A percentile compares a stretch with the other conserved stretches of the same genome.
Evolutionary conservation across 768 basidiomycete species (phyloP).

Genomic region (Lactarius trivialis): DNA sequence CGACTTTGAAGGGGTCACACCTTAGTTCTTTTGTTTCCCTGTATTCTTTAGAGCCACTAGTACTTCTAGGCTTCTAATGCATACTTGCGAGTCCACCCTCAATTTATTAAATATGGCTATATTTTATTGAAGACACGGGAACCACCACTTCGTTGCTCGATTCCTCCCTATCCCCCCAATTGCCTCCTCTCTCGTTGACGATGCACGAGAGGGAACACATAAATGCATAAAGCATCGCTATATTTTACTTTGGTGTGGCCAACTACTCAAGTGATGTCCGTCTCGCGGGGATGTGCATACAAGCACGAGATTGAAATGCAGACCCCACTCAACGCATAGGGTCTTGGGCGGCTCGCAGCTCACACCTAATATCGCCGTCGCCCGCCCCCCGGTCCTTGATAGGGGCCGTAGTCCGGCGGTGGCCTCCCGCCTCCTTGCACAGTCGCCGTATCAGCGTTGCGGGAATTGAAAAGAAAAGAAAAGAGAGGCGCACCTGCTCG

Average conservation of each 20-base stretch:
- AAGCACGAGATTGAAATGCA: not conserved
- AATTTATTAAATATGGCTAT: not conserved
- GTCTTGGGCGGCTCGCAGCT: not conserved
- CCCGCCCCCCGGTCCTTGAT: slow-evolving; percentile 57
- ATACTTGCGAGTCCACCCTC: slow-evolving; percentile 5
- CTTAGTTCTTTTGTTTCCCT: not conserved
- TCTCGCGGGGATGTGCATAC: not conserved
- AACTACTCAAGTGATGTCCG: not conserved
- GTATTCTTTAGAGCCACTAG: slow-evolving; percentile 14
- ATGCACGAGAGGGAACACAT: not conserved
- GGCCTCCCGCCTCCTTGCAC: slow-evolving; percentile 51
- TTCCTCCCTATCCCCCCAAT: not conserved
- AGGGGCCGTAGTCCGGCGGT: slow-evolving; percentile 82
- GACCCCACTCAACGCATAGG: not conserved
- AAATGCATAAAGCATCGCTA: slow-evolving; percentile 1
- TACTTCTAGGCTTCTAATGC: slow-evolving; percentile 14
- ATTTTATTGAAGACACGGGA: not conserved
- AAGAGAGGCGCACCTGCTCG: slow-evolving; percentile 37
- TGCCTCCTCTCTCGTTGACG: not conserved
- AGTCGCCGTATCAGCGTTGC: slow-evolving; percentile 2
- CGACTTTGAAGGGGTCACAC: not conserved
- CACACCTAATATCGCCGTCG: slow-evolving; percentile 18
- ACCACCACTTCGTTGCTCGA: not conserved
- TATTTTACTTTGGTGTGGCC: slow-evolving; percentile 14
- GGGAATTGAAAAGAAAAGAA: not conserved